Evolutionary conservation across 495 filamentous ascomycete genomes (phyloP), one percentile per base, ranked within the genome.

Genomic region (Talaromyces adpressus): DNA sequence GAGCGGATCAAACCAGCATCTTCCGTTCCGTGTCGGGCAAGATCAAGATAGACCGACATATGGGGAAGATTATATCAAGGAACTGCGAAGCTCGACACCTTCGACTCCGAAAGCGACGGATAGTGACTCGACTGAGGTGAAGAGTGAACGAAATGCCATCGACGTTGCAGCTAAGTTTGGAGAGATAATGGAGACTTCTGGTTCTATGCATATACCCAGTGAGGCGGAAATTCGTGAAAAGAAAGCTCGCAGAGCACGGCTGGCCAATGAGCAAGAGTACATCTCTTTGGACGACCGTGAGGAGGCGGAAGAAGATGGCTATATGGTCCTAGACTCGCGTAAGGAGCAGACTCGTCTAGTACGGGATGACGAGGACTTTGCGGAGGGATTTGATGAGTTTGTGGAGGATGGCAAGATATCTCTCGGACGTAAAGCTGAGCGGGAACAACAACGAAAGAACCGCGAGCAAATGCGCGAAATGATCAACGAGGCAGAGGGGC

Each of bases 311-410:
- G 74, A 79, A 29, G 81, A 82, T 29, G 71, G 73, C 39, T 76
- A 83, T 30, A 78, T 75, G 71, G 77, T 77, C 27, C 63, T 72
- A 62, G 65, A 81, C 75, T 59, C 79, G 1, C 61, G 63, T 53
- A 64, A 75, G 65, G 71, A 76, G 3, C 86, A 92, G 60, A 89
- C 88, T 8, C 81, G 94, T n/a, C 82, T 97, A 8, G 82, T 91
- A 4, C 81, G 82, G 27, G 92, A 96, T 59, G 93, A 97, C 69
- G 94, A 98, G 70, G 91, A 97, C 70, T 84, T 97, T n/a, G 88
- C 87, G 32, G 94, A 98, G 76, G 92, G 92, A 3, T 97, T 96
- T 71, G 93, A 96, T 60, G 91, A 96, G 63, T 96, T 90, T 66
- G 88, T 93, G 16, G 89, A 92, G 20, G 93, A 97, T 70, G 92